Conservation (phyloP, 352 stramenopile species). For the Globisporangium iwayamae region DNA sequence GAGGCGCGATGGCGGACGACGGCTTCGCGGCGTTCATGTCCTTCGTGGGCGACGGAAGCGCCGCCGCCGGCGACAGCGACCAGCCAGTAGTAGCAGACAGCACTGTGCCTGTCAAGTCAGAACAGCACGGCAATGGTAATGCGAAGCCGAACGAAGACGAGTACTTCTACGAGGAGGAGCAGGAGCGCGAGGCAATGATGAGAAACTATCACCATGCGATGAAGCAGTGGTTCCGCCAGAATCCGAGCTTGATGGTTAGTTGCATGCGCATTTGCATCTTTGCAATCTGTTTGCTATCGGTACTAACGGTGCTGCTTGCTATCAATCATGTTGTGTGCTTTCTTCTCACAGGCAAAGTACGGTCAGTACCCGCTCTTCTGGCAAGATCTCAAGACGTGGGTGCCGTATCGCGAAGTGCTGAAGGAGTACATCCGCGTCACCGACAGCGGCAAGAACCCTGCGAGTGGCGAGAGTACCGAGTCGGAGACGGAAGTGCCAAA, state of each 20-base stretch:
- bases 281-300: neutral
- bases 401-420: constrained; percentile 89
- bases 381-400: constrained; percentile 94
- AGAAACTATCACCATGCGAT: constrained; percentile 84
- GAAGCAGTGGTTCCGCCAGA: constrained; percentile 86
- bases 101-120: neutral
- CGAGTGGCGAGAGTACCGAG: neutral
- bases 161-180: constrained; percentile 82
- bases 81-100: neutral
- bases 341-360: constrained; percentile 54
- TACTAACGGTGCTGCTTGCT: neutral
- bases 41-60: constrained; percentile 32
- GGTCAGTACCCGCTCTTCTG: constrained; percentile 93
- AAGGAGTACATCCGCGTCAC: constrained; percentile 88
- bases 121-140: neutral
- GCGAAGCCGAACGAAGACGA: constrained; percentile 33
- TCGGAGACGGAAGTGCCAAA: neutral
- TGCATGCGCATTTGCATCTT: neutral
- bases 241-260: constrained; percentile 40
- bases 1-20: constrained; percentile 44
- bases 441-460: constrained; percentile 31
- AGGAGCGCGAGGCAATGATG: constrained; percentile 88
- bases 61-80: constrained; percentile 11
- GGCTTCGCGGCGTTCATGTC: constrained; percentile 77
- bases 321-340: neutral